phyloP scores from a whole-genome alignment of 768 basidiomycete species.

The Auriscalpium microsporum region DNA sequence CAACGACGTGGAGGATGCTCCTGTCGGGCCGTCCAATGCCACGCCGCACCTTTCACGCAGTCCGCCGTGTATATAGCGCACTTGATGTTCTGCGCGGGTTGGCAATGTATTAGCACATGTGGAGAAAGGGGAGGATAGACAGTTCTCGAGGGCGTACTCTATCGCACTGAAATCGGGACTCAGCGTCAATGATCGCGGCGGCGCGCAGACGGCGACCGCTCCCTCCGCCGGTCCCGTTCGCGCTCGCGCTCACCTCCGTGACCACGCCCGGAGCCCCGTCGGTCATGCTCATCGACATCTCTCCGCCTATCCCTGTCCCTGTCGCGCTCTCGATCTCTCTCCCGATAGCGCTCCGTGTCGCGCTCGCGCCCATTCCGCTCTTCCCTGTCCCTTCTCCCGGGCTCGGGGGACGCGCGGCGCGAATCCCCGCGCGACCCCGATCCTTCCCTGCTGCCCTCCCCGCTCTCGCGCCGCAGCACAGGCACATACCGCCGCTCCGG shows the following conservation, averaged over 20 bases:
- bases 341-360: neutral
- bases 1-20: too few relatives aligned
- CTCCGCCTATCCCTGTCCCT: conserved; percentile 1
- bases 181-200: neutral
- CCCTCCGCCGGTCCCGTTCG: conserved; percentile 19
- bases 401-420: neutral
- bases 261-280: neutral
- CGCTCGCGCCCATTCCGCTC: neutral
- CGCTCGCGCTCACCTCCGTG: neutral
- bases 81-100: too few relatives aligned
- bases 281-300: neutral
- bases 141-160: neutral
- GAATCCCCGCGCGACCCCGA: neutral
- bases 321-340: neutral
- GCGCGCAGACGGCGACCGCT: conserved; percentile 4
- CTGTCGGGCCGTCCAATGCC: too few relatives aligned
- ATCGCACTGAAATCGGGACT: neutral
- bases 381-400: neutral
- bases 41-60: too few relatives aligned
- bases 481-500: conserved; percentile 80
- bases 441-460: conserved; percentile 16
- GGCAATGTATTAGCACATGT: too few relatives aligned
- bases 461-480: conserved; percentile 56
- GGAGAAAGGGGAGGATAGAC: too few relatives aligned
- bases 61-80: too few relatives aligned